Evolutionary conservation across 2,329 filamentous ascomycete genomes (phyloP).

Genomic region (Claviceps humidiphila): DNA sequence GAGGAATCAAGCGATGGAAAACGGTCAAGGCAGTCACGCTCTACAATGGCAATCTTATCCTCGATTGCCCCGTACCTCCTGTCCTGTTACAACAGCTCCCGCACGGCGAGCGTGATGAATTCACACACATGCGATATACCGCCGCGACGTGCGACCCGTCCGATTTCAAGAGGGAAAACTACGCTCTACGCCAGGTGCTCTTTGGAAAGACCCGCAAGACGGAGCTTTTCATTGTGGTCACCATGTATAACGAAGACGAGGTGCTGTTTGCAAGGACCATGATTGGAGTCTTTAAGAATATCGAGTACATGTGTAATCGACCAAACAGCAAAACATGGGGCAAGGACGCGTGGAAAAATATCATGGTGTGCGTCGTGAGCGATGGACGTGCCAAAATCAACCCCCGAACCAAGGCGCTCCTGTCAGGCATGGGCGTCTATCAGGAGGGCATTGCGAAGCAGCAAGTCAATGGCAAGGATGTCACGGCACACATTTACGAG

Average conservation of each 20-base stretch:
- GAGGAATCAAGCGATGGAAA: conserved; percentile 75
- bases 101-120: conserved; percentile 84
- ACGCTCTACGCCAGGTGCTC: conserved; percentile 79
- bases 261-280: conserved; percentile 90
- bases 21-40: conserved; percentile 97
- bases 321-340: conserved; percentile 96
- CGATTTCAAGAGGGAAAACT: conserved; percentile 78
- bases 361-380: conserved; percentile 94
- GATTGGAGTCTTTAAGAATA: conserved; percentile 96
- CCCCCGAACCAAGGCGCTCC: conserved; percentile 70
- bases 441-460: conserved; percentile 98
- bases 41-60: conserved; percentile 90
- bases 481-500: conserved; percentile 95
- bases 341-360: conserved; percentile 98
- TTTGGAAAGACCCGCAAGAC: conserved; percentile 89
- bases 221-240: conserved; percentile 90
- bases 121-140: conserved; percentile 85
- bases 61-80: conserved; percentile 91
- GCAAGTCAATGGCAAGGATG: conserved; percentile 90
- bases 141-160: conserved; percentile 88
- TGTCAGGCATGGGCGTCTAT: conserved; percentile 91
- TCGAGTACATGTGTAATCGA: conserved; percentile 93
- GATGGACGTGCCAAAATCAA: conserved; percentile 98
- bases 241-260: conserved; percentile 99
- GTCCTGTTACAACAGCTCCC: conserved; percentile 75